Conservation (phyloP, 2,329 filamentous ascomycete genomes). For the Pseudopithomyces chartarum region DNA sequence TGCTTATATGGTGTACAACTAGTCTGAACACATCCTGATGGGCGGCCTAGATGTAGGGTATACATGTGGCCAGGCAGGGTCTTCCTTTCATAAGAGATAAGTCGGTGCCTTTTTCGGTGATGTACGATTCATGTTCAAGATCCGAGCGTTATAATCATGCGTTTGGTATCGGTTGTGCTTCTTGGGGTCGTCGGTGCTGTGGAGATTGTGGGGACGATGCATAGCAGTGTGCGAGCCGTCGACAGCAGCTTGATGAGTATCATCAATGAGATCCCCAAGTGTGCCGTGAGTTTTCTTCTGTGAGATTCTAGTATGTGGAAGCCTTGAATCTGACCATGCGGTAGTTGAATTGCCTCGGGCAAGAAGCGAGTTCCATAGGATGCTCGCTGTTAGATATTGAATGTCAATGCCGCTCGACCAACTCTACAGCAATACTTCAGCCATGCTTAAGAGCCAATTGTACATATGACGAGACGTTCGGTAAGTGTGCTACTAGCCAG, state of each 20-base stretch:
- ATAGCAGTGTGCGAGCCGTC: background rate
- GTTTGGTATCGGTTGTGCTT: background rate
- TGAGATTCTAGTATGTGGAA: background rate
- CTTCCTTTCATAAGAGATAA: background rate
- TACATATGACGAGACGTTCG: background rate
- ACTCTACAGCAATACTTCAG: background rate
- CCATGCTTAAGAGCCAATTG: background rate
- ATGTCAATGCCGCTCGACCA: background rate
- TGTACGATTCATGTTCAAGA: background rate
- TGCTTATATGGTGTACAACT: too few relatives aligned
- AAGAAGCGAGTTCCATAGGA: background rate
- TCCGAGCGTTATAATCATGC: background rate
- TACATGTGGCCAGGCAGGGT: background rate
- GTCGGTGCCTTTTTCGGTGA: background rate
- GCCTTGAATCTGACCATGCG: background rate
- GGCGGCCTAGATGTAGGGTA: too few relatives aligned
- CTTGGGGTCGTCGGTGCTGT: background rate
- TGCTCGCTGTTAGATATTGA: background rate
- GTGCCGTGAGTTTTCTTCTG: background rate
- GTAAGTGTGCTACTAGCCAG: background rate
- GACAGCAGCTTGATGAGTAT: background rate
- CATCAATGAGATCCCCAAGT: background rate
- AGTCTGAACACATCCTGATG: too few relatives aligned
- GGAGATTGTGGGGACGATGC: background rate
- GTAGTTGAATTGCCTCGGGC: background rate